phyloP scores from a whole-genome alignment of 2,329 filamentous ascomycete species.

The Hymenoscyphus infarciens region DNA sequence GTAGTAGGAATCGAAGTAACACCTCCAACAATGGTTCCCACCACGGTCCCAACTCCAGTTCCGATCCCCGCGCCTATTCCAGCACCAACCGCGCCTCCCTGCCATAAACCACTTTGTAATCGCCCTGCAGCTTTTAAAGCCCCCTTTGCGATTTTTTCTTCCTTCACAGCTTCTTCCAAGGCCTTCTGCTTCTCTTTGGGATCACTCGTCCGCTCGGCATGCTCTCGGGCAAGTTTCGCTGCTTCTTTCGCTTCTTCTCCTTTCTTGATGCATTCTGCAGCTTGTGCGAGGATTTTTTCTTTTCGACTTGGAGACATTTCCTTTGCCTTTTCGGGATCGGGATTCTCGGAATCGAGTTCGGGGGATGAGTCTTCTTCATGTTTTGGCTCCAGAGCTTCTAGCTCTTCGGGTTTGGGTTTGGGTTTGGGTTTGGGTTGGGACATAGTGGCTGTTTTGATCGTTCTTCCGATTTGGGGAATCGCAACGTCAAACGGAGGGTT shows the following conservation, averaged over 20 bases:
- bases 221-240: conserved; percentile 12
- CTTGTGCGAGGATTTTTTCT: conserved; percentile 22
- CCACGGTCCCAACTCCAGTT: conserved; percentile 19
- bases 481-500: too few relatives aligned
- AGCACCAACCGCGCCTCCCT: conserved; percentile 24
- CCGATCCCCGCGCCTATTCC: conserved; percentile 28
- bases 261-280: conserved; percentile 16
- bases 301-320: conserved; percentile 11
- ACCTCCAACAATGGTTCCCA: conserved; percentile 5
- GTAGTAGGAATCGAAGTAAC: conserved; percentile 19
- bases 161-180: conserved; percentile 21
- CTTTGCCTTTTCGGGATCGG: not conserved
- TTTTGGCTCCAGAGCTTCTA: conserved; percentile 1
- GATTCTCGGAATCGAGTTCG: not conserved
- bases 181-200: conserved; percentile 19
- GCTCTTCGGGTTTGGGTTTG: not conserved
- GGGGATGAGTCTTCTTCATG: not conserved
- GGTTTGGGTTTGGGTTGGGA: not conserved
- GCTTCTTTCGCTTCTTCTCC: conserved; percentile 15
- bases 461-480: not conserved
- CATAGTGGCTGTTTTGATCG: not conserved
- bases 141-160: conserved; percentile 39
- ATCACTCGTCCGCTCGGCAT: conserved; percentile 13
- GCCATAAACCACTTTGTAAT: conserved; percentile 30
- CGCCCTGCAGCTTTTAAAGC: conserved; percentile 64